Evolutionary conservation across 2,329 filamentous ascomycete species (phyloP).

Genomic region (Chaetomium strumarium): DNA sequence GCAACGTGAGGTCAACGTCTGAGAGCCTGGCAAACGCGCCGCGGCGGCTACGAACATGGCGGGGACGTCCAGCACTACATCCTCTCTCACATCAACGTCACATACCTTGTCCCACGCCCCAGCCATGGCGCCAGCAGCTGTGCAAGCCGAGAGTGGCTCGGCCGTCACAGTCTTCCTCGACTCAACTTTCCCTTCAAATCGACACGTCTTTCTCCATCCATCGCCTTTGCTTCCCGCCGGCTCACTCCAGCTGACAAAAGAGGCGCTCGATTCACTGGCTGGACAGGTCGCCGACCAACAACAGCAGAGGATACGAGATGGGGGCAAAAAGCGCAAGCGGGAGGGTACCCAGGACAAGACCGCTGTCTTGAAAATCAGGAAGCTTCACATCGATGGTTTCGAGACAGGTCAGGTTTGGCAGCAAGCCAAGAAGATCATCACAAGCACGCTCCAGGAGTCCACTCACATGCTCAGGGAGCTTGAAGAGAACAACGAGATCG

Average conservation of each 20-base stretch:
- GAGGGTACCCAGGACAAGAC: conserved; percentile 39
- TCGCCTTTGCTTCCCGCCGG: conserved; percentile 58
- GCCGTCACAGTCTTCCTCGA: conserved; percentile 48
- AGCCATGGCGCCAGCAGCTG: conserved; percentile 33
- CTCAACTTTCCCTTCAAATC: conserved; percentile 51
- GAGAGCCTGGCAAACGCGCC: conserved; percentile 3
- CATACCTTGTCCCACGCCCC: conserved; percentile 54
- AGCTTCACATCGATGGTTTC: conserved; percentile 81
- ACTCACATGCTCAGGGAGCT: conserved; percentile 43
- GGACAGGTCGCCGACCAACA: conserved; percentile 68
- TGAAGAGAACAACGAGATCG: conserved; percentile 48
- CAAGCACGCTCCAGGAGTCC: conserved; percentile 45
- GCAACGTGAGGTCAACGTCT: neutral
- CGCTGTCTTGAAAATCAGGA: conserved; percentile 67
- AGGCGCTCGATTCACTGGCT: conserved; percentile 73
- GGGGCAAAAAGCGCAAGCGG: conserved; percentile 66
- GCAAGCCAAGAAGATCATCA: conserved; percentile 79
- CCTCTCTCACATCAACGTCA: conserved; percentile 58
- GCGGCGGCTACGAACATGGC: conserved; percentile 24
- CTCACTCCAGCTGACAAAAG: conserved; percentile 70
- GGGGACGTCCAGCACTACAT: conserved; percentile 44
- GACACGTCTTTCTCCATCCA: conserved; percentile 74
- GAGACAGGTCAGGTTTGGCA: conserved; percentile 89
- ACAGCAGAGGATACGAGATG: conserved; percentile 58
- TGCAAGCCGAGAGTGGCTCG: conserved; percentile 30